Percentiles rank a stretch among this genome's conserved stretches.
Evolutionary conservation across 495 filamentous ascomycete species (phyloP).

Genomic region (Echria macrotheca): DNA sequence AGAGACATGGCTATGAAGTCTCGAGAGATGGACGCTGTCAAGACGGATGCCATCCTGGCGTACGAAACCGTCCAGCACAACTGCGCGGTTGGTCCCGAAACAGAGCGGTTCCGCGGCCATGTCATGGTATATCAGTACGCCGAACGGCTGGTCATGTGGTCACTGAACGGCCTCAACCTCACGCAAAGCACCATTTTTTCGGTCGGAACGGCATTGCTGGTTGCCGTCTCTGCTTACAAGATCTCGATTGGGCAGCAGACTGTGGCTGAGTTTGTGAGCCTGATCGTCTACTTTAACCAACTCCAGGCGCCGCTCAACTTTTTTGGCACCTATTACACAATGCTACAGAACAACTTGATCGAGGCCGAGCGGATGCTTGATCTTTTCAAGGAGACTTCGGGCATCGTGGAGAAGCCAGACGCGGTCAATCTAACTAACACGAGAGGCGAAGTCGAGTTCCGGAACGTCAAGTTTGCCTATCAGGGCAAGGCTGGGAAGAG

Average conservation of each 20-base stretch:
- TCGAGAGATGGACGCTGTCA: constrained; percentile 88
- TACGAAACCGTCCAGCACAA: constrained; percentile 98
- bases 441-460: constrained; percentile 72
- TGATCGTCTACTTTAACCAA: constrained; percentile 89
- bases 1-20: constrained; percentile 84
- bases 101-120: constrained; percentile 68
- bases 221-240: constrained; percentile 84
- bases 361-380: constrained; percentile 89
- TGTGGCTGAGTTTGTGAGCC: constrained; percentile 72
- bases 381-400: constrained; percentile 80
- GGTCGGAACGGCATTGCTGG: constrained; percentile 74
- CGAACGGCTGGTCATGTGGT: constrained; percentile 76
- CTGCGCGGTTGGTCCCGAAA: constrained; percentile 88
- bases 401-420: constrained; percentile 64
- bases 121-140: constrained; percentile 73
- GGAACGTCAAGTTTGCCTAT: constrained; percentile 81
- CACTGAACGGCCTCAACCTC: constrained; percentile 82
- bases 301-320: constrained; percentile 91
- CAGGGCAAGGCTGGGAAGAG: constrained; percentile 34
- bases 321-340: constrained; percentile 92
- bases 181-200: constrained; percentile 79
- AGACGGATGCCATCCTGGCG: constrained; percentile 91
- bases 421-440: constrained; percentile 52
- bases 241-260: constrained; percentile 63
- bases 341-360: constrained; percentile 88